Evolutionary conservation across 306 rosid species (phyloP).

Genomic region (Rosa lucieae): DNA sequence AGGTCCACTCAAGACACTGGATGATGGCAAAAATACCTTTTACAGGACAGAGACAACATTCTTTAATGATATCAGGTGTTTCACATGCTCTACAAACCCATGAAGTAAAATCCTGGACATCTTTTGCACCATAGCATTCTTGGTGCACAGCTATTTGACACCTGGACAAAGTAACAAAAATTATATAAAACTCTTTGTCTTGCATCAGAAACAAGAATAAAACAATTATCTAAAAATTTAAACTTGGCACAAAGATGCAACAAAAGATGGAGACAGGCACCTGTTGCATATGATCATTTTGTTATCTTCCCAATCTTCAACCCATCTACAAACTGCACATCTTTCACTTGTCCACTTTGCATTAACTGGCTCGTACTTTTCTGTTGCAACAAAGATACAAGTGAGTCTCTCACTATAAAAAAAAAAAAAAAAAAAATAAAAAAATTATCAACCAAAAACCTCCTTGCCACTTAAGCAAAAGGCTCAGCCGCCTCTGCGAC

Average conservation of each 20-base stretch:
- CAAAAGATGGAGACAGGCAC: constrained; percentile 43
- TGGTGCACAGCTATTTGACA: constrained; percentile 99
- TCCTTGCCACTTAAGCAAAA: constrained; percentile 16
- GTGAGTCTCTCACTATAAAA: constrained; percentile 14
- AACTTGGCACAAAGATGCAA: constrained; percentile 21
- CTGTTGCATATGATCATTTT: constrained; percentile 96
- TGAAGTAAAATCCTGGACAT: constrained; percentile 84
- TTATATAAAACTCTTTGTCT: neutral
- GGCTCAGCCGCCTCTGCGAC: neutral
- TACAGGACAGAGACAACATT: constrained; percentile 99
- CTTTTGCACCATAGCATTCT: constrained; percentile 93
- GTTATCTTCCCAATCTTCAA: constrained; percentile 97
- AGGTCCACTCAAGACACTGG: constrained; percentile 29
- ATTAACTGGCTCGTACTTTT: constrained; percentile 75
- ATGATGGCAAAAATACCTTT: constrained; percentile 54
- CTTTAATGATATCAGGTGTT: constrained; percentile 79
- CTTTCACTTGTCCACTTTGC: constrained; percentile 96
- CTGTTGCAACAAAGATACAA: constrained; percentile 49
- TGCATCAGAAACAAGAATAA: constrained; percentile 13
- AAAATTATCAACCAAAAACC: constrained; percentile 22
- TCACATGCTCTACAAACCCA: constrained; percentile 99
- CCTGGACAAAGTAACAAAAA: constrained; percentile 41
- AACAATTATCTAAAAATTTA: constrained; percentile 3
- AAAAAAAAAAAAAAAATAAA: constrained; percentile 24
- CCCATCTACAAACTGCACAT: constrained; percentile 99